Evolutionary conservation across 345 rosid genomes (phyloP), one percentile per base, ranked within the genome.

Genomic region (Raphanus raphanistrum): DNA sequence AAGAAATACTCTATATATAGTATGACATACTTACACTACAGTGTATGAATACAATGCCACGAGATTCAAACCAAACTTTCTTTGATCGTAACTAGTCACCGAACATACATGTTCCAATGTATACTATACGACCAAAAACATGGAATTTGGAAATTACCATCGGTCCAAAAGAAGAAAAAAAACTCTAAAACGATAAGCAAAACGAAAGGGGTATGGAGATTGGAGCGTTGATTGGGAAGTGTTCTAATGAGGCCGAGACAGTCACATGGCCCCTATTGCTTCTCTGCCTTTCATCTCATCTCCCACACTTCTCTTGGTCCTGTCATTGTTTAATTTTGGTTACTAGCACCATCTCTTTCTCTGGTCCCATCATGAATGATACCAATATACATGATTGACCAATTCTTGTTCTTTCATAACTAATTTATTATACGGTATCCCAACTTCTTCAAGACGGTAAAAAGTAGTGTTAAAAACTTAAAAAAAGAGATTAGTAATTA

Each of bases 231-330:
- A 73, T 67, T 67, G 50, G 58, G 74, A 79, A 73, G 16, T 73
- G 82, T 79, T 79, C 55, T 79, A 79, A 79, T 73, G 82, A 79
- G 71, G 59, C 70, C 70, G 66, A 68, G 78, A 79, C 82, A 79
- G 11, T 54, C 81, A 72, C 81, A 67, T 78, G 81, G 77, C 70
- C 81, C 72, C 33, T 21, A 59, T 72, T 72, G 81, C 81, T 72
- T 66, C 57, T 11, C 70, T 77, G 76, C 76, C 76, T 70, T 63
- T 63, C 80, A 76, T 63, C 68, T 78, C 43, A 63, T 66, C n/a
- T 77, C 76, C 77, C 77, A 66, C 77, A 78, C 59, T 78, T 72
- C 69, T 78, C 74, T 45, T 78, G 62, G 81, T 67, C 73, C 54
- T 72, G 77, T 78, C 81, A 66, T 35, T 58, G 21, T 71, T 71